Base-by-base conservation (phyloP, 1,284 basidiomycete genomes). In the Ceratobasidium papillatum region DNA sequence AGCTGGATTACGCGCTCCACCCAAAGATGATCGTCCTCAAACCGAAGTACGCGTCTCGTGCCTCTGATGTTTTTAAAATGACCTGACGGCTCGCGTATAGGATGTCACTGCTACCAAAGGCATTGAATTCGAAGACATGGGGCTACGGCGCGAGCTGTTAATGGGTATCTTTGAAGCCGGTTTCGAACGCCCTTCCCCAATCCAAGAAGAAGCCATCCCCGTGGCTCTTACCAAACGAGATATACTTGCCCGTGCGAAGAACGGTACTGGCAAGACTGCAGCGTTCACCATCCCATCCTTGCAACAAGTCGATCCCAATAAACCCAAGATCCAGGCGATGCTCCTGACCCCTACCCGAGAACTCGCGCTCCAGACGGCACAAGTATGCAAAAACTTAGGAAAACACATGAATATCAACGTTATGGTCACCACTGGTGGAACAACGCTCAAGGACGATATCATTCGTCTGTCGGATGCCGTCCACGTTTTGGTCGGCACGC, bases 361-460 rank as follows among this genome's bases (percentile, higher is more conserved):
- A 85, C 89, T 98, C 52, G 96, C 96, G 19, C 87, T 98, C 41
- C 96, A 99, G 85, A 99, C 97, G 22, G 92, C 94, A 54, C 97
- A 99, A 85, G 97, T 99, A 61, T 97, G 95, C 86, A 99, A 99
- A 85, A 96, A 89, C 25, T 89, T 99, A 69, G 96, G 96, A 75
- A 98, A 98, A 82, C 97, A 99, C 80, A 92, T 98, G 88, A 92
- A 91, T 75, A 84, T 95, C 49, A 94, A 99, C 84, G 94, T 99
- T 83, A 99, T 99, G 98, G 97, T 99, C 75, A 98, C 97, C 75
- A 99, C 97, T 2, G 98, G 98, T 77, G 97, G 98, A 47, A 99
- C 97, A 5, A 98, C 96, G 43, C 89, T 99, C 79, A 96, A 97
- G 83, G 97, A 99, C 84, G 97, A 99, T 83, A 99, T 99, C 82